Base-by-base conservation (phyloP, 208 protist genomes). In the Tetramitus jugosus region DNA sequence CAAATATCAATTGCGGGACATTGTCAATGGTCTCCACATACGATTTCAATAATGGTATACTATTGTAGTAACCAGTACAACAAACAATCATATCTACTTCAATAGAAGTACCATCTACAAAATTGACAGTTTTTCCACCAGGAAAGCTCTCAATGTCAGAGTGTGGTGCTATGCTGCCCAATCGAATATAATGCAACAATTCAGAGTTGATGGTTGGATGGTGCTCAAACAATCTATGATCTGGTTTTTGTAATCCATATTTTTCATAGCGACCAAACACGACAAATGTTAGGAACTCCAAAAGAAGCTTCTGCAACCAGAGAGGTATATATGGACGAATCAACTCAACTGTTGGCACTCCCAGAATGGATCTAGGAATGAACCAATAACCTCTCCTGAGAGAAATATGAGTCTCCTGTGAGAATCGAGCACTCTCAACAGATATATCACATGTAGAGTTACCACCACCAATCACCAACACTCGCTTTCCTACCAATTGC, bases 141-240 rank as follows among this genome's bases (percentile, higher is more conserved):
- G 67, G 20, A 33, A 81, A 74, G 2, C 49, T 65, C 29, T 45
- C 33, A 46, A 81, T 68, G 20, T 81, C 79, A 8, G 42, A 14
- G 10, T 78, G 68, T 31, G 79, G 79, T 17, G 29, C 23, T 31
- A 81, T 81, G 17, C 65, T 46, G 17, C 79, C 79, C 37, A 81
- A 76, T 46, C 78, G 77, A 43, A 81, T 68, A 53, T 53, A 78
- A 61, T 81, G 79, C 0, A 81, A 37, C 69, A 81, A 76, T 35
- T 81, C 79, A 60, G 61, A 75, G 52, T 81, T 81, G 26, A 81
- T 81, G 1, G 79, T 81, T 37, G 79, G 79, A 43, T 81, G 72
- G 20, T 65, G 49, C 49, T 81, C 79, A 52, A 81, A 81, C 2
- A 81, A 31, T 13, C 17, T 52, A 46, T 81, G 79, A 53, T 78